Base-by-base conservation (phyloP, 768 basidiomycete species). In the Sporobolomyces phaffii region DNA sequence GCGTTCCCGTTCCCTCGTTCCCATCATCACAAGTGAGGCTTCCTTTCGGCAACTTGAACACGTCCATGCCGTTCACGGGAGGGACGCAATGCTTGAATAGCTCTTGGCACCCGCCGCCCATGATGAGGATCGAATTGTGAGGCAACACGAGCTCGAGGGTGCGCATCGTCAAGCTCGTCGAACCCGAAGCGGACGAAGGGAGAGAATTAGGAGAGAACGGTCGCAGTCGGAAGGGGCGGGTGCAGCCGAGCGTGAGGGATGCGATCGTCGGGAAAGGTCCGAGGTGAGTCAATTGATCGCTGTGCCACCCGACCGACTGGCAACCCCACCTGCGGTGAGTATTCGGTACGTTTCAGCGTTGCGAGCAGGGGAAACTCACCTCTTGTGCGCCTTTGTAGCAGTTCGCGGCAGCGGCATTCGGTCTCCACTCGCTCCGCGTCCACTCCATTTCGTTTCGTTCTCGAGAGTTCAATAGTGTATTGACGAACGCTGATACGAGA, bases 121-220 rank as follows among this genome's bases (percentile, higher is more conserved):
- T 75, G 70, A 75, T 72, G 28, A 70, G 47, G 38, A 75, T 64
- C 29, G 72, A 68, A 49, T 74, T 74, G 56, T 75, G 75, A 18
- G 69, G 69, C 29, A 75, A 45, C 6, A 33, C 24, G 45, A 75
- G 65, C 47, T 73, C 65, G 59, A 70, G 74, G 2, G 75, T 75
- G 15, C 74, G 57, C 20, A 61, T 60, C 29, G 59, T 20, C 2
- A 38, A 28, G 15, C 38, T 49, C 5, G 20, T 34, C n/a, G 7
- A 9, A 17, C 38, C 20, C 20, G 43, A 17, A 7, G 34, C 14
- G 22, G 63, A 43, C 2, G 58, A 9, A 18, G 67, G 24, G 18
- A 53, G 56, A 1, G 45, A 33, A 2, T 60, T 43, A 1, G 69
- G 64, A 44, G 69, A 43, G 57, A 61, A 66, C 1, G 70, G 56